Evolutionary conservation across 257 asterid species (phyloP).

Genomic region (Agastache rugosa): DNA sequence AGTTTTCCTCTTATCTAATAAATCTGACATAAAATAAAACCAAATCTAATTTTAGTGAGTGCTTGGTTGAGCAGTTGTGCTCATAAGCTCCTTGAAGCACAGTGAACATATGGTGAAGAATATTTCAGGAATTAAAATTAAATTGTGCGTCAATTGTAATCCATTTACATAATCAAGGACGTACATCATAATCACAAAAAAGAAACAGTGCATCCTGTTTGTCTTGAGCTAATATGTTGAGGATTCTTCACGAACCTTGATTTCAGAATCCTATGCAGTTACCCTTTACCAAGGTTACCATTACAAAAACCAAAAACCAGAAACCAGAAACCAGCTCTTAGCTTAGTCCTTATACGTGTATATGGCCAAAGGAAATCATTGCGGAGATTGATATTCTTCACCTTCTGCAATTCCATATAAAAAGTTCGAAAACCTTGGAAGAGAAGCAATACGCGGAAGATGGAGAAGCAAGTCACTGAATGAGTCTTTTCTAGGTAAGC

Average conservation of each 20-base stretch:
- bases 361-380: neutral
- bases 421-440: conserved; percentile 56
- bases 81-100: neutral
- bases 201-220: conserved; percentile 24
- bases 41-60: too few species aligned
- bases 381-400: conserved; percentile 45
- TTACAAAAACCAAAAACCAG: neutral
- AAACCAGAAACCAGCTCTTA: neutral
- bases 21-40: too few species aligned
- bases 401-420: conserved; percentile 60
- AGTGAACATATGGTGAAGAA: neutral
- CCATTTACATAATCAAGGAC: conserved; percentile 21
- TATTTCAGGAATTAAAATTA: conserved; percentile 8
- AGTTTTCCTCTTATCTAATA: too few species aligned
- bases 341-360: neutral
- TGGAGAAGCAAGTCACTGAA: conserved; percentile 66
- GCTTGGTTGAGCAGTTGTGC: too few species aligned
- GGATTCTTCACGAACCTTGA: conserved; percentile 56
- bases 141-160: conserved; percentile 6
- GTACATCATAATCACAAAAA: neutral
- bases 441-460: conserved; percentile 80
- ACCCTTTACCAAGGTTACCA: neutral
- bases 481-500: conserved; percentile 66
- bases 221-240: conserved; percentile 30
- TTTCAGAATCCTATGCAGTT: conserved; percentile 55